Evolutionary conservation across 495 filamentous ascomycete genomes (phyloP), one percentile per base, ranked within the genome.

Genomic region (Aspergillus biplanus): DNA sequence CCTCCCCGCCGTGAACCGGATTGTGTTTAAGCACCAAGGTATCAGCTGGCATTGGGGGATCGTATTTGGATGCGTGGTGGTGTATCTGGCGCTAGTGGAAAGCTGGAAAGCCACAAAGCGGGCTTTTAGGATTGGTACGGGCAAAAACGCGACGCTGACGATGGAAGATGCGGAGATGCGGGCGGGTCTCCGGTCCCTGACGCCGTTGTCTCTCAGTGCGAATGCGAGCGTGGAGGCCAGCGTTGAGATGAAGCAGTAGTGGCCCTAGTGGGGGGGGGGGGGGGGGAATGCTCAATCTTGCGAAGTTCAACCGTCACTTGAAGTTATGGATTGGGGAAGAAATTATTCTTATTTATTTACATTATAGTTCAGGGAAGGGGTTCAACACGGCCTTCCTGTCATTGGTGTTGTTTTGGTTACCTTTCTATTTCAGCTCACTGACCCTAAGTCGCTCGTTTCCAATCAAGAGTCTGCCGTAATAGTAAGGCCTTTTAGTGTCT

Each of bases 11-110:
- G 73, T 93, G 32, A 92, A 92, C 72, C 78, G 70, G 2, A 70
- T 79, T 8, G 89, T 93, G 4, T 92, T 93, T 82, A 91, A 90
- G 73, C 90, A 93, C 69, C 81, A 75, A n/a, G 76, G 79, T 21
- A 91, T 93, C 53, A 82, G 68, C 58, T 92, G 89, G 90, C 89
- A 92, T 70, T 92, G 90, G 90, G 85, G 78, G 18, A 59, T 88
- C 5, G 85, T 84, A 0, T 67, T 87, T 55, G 87, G 80, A 16
- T 86, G 87, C 58, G 84, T 83, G 9, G 67, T 88, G 50, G 65
- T 89, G 7, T 91, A 86, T 58, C 76, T 92, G 12, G 55, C 75
- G 0, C 84, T 86, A 47, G 78, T 90, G 37, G 89, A 92, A 75
- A 75, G 78, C 48, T 91, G 89, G 87, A 91, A 91, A 74, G 82